phyloP scores from a whole-genome alignment of 768 basidiomycete genomes.

The Phanerochaete sordida region DNA sequence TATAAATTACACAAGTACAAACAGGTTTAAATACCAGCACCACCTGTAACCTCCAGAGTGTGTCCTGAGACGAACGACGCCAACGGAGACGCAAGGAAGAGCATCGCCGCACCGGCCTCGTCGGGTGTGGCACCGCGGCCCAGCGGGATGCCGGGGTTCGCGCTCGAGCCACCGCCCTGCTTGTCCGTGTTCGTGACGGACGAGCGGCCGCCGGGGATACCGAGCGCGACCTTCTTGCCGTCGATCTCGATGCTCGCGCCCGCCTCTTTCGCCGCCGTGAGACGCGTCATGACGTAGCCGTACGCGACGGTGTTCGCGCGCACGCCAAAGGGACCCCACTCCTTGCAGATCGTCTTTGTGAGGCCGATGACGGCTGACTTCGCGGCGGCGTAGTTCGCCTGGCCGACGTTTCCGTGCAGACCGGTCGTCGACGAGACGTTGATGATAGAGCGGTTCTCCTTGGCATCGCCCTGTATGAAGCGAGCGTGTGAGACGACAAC shows the following conservation, averaged over 20 bases:
- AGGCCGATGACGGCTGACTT: conserved; percentile 77
- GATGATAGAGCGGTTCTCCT: conserved; percentile 70
- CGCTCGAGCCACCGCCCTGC: conserved; percentile 13
- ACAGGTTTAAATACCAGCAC: conserved; percentile 57
- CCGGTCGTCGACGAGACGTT: conserved; percentile 84
- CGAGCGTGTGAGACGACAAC: neutral
- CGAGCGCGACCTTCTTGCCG: conserved; percentile 81
- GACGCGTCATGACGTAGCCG: conserved; percentile 74
- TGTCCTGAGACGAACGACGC: conserved; percentile 81
- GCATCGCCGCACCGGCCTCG: conserved; percentile 70
- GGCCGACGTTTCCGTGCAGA: conserved; percentile 84
- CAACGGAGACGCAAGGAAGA: conserved; percentile 78
- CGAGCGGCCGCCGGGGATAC: conserved; percentile 59
- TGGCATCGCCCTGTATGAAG: conserved; percentile 35
- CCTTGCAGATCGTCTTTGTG: conserved; percentile 84
- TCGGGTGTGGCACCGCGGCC: conserved; percentile 64
- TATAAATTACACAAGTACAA: neutral
- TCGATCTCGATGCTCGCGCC: conserved; percentile 75
- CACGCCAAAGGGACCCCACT: conserved; percentile 82
- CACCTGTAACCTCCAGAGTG: conserved; percentile 82
- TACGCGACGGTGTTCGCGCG: conserved; percentile 81
- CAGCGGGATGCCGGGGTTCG: conserved; percentile 54
- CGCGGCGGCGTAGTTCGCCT: conserved; percentile 78
- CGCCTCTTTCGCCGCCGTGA: conserved; percentile 77
- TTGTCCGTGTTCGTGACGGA: conserved; percentile 22